Evolutionary conservation across 2,329 filamentous ascomycete genomes (phyloP).

Genomic region (Ceratocystis huliohia): DNA sequence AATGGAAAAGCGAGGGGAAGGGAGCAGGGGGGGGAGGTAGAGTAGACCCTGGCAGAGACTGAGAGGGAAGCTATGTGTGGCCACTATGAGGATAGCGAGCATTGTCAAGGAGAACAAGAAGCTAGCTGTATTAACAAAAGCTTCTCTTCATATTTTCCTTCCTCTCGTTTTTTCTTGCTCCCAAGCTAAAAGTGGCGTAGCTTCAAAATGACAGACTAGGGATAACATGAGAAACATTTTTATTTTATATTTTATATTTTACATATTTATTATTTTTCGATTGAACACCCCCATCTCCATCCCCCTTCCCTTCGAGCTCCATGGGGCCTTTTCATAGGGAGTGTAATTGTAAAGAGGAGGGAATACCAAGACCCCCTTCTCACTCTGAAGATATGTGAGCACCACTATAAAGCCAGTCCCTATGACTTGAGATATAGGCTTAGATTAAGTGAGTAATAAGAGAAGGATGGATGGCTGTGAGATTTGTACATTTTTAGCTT

Average conservation of each 20-base stretch:
- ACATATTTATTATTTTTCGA: background rate
- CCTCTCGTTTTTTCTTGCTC: background rate
- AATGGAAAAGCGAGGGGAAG: background rate
- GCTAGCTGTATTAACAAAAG: background rate
- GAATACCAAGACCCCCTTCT: background rate
- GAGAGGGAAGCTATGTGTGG: background rate
- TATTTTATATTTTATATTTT: background rate
- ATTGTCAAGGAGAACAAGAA: background rate
- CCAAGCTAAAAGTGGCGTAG: background rate
- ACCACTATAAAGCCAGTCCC: background rate
- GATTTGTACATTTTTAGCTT: background rate
- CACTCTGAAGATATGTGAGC: background rate
- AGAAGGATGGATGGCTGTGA: background rate
- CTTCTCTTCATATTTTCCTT: too few species aligned
- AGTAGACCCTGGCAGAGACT: background rate
- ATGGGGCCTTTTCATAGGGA: too few species aligned
- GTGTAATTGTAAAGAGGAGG: background rate
- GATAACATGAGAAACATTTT: background rate
- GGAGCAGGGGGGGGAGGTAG: background rate
- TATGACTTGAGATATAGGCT: background rate
- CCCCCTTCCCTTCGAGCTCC: background rate
- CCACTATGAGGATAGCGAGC: too few species aligned
- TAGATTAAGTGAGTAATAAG: background rate
- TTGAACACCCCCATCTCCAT: background rate
- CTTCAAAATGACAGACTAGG: constrained; percentile 4